Base-by-base conservation (phyloP, 129 eudicot species). In the Heracleum sosnowskyi region DNA sequence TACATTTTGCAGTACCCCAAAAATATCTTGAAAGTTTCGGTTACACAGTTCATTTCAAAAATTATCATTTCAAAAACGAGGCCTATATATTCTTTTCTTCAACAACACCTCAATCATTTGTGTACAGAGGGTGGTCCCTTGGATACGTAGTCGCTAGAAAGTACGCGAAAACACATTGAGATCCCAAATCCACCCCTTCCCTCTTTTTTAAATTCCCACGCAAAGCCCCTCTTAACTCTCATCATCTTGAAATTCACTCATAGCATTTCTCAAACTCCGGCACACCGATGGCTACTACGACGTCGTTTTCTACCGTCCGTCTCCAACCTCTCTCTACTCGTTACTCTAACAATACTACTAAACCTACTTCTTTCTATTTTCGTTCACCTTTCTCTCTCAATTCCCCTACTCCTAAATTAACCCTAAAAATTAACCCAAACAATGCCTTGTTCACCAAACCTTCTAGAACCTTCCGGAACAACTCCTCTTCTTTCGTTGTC, bases 231-330 rank as follows among this genome's bases (percentile, higher is more conserved):
- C 47, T 55, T 40, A 40, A 6, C 0, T 40, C 44, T 40, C 44
- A 40, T 40, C 73, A 33, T 28, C 28, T 64, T 26, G 36, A 28
- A 33, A 51, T 36, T 47, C 73, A 44, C 72, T 45, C 39, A 9
- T 6, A n/a, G n/a, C 42, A 44, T 44, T 44, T 44, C 16, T 11
- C 16, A 44, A 0, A 40, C 44, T 40, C 44, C 16, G 2, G 7
- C 40, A 37, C 42, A 44, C 8, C 37, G 55, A 91, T 91, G 96
- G 87, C 89, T 17, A 73, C 85, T 11, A 51, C 88, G 85, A 31
- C 96, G 77, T 76, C 93, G 57, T 86, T 89, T 75, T 76, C 93
- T 66, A 90, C 83, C 83, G 78, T 84, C 47, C 84, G 73, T 64
- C 45, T 83, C 41, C 51, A n/a, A 74, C 89, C 10, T 46, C 85